Conservation (phyloP, 2,329 filamentous ascomycete species). For the Pseudogymnoascus pannorum region DNA sequence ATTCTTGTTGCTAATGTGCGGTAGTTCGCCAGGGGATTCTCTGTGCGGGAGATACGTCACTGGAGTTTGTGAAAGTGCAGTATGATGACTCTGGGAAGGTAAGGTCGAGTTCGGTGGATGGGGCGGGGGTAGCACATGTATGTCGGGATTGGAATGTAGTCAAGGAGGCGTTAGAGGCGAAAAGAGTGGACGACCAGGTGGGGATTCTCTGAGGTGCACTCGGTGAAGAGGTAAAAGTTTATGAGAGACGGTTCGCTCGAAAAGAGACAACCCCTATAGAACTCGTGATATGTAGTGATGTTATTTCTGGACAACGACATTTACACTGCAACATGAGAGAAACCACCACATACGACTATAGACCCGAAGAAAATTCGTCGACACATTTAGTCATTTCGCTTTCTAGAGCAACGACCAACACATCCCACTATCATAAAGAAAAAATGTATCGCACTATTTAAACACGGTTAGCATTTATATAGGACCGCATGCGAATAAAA, state of each 20-base stretch:
- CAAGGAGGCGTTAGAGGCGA: constrained; percentile 20
- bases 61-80: constrained; percentile 22
- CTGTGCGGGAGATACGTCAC: constrained; percentile 26
- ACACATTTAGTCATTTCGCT: background rate
- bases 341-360: background rate
- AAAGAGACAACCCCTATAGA: background rate
- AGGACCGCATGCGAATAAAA: background rate
- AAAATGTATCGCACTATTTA: background rate
- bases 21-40: constrained; percentile 24
- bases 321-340: background rate
- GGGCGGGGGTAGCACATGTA: constrained; percentile 23
- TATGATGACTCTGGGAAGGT: constrained; percentile 20
- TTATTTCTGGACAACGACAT: background rate
- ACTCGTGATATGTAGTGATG: background rate
- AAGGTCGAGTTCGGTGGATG: constrained; percentile 20
- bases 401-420: background rate
- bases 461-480: background rate
- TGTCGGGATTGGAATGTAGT: constrained; percentile 27
- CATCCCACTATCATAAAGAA: background rate
- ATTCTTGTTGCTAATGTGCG: background rate
- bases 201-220: constrained; percentile 19
- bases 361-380: too few species aligned
- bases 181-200: constrained; percentile 21
- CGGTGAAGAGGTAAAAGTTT: background rate
- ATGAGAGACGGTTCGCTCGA: background rate